Conservation (phyloP, 805 yeast species). For the Phaffomyces opuntiae region DNA sequence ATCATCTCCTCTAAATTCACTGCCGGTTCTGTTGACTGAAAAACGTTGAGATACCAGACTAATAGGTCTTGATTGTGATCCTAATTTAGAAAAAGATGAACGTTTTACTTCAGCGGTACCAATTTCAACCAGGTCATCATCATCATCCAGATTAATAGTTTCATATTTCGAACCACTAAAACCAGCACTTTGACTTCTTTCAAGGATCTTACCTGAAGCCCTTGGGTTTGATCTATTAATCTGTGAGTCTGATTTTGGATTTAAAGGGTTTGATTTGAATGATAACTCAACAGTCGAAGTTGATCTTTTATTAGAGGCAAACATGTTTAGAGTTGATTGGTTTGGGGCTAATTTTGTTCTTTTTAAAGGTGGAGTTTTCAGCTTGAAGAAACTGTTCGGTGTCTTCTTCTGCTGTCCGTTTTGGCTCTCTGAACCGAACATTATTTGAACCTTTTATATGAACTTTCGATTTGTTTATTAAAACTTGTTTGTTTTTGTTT, state of each 20-base stretch:
- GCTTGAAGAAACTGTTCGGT: conserved; percentile 2
- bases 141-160: neutral
- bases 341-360: conserved; percentile 1
- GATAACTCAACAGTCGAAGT: neutral
- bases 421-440: neutral
- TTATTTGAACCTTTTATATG: too few relatives aligned
- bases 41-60: neutral
- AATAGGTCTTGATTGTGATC: neutral
- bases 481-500: neutral
- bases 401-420: neutral
- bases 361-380: conserved; percentile 2
- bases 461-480: too few relatives aligned
- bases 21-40: neutral
- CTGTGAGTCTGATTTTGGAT: neutral
- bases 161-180: neutral
- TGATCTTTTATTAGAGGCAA: neutral
- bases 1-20: conserved; percentile 4
- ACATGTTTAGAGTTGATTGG: conserved; percentile 8
- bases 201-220: neutral
- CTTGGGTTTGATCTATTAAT: neutral
- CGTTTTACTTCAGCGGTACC: neutral
- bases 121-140: neutral
- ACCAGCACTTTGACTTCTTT: conserved; percentile 1
- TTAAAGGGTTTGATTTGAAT: conserved; percentile 1
- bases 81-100: too few relatives aligned